phyloP scores from a whole-genome alignment of 495 filamentous ascomycete genomes.

The Aspergillus wentii region DNA sequence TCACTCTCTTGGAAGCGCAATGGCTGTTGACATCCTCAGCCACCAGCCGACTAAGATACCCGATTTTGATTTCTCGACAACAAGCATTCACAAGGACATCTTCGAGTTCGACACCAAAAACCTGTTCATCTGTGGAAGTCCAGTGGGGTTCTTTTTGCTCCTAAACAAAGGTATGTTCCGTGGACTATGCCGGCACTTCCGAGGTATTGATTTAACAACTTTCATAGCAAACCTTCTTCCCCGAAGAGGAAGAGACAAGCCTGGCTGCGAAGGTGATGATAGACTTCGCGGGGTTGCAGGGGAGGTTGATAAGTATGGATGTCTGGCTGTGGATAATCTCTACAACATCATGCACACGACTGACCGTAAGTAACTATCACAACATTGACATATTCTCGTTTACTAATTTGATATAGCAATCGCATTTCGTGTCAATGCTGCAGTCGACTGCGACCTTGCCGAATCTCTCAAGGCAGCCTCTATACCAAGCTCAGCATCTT shows the following conservation, averaged over 20 bases:
- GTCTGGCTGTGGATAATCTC: conserved; percentile 88
- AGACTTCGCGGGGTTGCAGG: conserved; percentile 62
- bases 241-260: conserved; percentile 69
- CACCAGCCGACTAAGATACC: conserved; percentile 73
- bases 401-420: conserved; percentile 58
- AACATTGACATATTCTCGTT: too few species aligned
- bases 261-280: conserved; percentile 63
- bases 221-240: conserved; percentile 64
- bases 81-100: conserved; percentile 49
- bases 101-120: conserved; percentile 91
- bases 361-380: conserved; percentile 40
- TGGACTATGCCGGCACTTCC: not conserved
- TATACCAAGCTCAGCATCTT: conserved; percentile 67
- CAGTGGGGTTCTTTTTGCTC: conserved; percentile 87
- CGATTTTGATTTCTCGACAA: conserved; percentile 45
- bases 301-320: conserved; percentile 75
- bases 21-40: conserved; percentile 87
- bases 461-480: conserved; percentile 68
- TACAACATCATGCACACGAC: conserved; percentile 83
- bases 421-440: conserved; percentile 85
- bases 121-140: conserved; percentile 88
- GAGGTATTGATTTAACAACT: conserved; percentile 5
- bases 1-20: conserved; percentile 88
- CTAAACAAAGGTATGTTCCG: conserved; percentile 63
- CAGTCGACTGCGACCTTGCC: conserved; percentile 77